These are phyloP conservation scores for Nasturtium officinale DNA, from an alignment of 345 rosid species.

Conservation along the genomic window DNA sequence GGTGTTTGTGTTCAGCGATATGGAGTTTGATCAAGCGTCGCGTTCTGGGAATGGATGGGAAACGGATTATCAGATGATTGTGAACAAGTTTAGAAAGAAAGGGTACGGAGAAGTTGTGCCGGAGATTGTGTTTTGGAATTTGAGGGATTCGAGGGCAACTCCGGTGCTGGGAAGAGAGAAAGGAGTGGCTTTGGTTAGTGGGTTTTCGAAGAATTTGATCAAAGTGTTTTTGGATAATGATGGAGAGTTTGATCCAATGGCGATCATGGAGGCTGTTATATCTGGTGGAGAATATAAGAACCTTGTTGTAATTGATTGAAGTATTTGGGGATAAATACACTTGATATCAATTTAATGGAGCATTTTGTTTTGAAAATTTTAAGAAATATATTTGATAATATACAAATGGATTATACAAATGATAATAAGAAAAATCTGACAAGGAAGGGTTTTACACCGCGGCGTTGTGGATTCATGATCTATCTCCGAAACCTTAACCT, in stretches of 20 bases:
- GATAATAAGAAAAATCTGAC: no score
- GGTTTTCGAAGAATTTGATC: slow-evolving; percentile 66
- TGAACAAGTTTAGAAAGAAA: slow-evolving; percentile 47
- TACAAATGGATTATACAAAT: no score
- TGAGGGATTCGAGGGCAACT: slow-evolving; percentile 54
- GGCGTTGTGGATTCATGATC: no score
- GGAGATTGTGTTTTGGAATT: slow-evolving; percentile 68
- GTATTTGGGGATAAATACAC: no score
- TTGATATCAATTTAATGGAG: no score
- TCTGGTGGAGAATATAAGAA: slow-evolving; percentile 35
- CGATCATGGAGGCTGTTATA: slow-evolving; percentile 53
- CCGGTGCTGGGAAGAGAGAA: slow-evolving; percentile 48
- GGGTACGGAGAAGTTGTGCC: slow-evolving; percentile 59
- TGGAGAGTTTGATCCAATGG: slow-evolving; percentile 44
- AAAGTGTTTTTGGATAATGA: slow-evolving; percentile 54
- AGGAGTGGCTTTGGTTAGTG: slow-evolving; percentile 65
- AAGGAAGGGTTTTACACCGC: no score
- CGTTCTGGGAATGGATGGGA: slow-evolving; percentile 50
- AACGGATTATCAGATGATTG: slow-evolving; percentile 51
- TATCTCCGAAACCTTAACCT: no score
- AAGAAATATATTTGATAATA: no score
- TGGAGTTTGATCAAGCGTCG: slow-evolving; percentile 63
- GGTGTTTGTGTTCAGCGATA: slow-evolving; percentile 68
- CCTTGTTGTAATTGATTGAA: no score
- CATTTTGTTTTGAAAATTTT: no score